These are phyloP conservation scores for Tricholoma sp. DNA, from an alignment of 768 basidiomycete species.

Conservation along the genomic window DNA sequence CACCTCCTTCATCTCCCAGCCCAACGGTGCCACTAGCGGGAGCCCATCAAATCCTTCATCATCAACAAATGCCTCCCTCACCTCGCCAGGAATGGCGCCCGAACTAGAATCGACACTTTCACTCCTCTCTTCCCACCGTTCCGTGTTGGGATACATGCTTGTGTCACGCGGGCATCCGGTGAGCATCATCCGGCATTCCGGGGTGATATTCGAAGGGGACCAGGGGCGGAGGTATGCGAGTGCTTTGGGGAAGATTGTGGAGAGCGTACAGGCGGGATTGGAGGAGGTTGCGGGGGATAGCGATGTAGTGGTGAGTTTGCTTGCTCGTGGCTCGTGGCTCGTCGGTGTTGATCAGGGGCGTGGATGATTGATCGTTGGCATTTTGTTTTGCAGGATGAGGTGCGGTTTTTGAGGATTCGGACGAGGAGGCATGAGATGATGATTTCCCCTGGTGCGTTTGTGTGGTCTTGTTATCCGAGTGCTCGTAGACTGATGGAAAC, in stretches of 20 bases:
- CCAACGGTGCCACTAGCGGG: conserved; percentile 8
- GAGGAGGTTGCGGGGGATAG: conserved; percentile 54
- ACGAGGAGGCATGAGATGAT: conserved; percentile 90
- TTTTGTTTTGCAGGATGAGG: conserved; percentile 58
- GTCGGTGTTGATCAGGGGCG: neutral
- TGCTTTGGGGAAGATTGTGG: conserved; percentile 70
- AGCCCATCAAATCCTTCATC: conserved; percentile 14
- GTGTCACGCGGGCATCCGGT: conserved; percentile 67
- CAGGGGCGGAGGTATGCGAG: conserved; percentile 72
- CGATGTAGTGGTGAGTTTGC: conserved; percentile 21
- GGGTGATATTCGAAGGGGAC: conserved; percentile 83
- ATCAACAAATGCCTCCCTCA: conserved; percentile 13
- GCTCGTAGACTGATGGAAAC: neutral
- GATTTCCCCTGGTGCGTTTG: conserved; percentile 80
- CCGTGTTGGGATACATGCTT: conserved; percentile 84
- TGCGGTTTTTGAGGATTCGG: conserved; percentile 85
- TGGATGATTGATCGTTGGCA: neutral
- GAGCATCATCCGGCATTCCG: conserved; percentile 80
- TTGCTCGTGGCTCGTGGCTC: too few relatives aligned
- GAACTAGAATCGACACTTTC: conserved; percentile 80
- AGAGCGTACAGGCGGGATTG: conserved; percentile 70
- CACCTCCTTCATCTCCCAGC: conserved; percentile 25
- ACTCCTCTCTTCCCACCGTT: conserved; percentile 72
- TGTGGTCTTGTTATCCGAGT: neutral
- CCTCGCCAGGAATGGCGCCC: conserved; percentile 45